Percentiles rank a stretch among this genome's conserved stretches.
phyloP scores from a whole-genome alignment of 345 rosid genomes.

The Geranium brycei region DNA sequence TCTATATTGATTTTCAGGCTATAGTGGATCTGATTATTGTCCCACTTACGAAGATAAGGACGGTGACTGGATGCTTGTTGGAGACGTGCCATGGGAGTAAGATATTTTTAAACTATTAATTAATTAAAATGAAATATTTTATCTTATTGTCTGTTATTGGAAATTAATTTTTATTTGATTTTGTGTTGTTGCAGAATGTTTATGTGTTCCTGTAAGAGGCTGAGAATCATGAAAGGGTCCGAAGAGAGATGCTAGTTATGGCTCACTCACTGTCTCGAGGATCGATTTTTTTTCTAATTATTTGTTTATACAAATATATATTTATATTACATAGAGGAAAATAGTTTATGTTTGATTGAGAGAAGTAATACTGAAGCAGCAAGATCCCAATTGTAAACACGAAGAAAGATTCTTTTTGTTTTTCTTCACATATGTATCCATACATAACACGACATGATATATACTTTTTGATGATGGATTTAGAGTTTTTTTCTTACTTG shows the following conservation, averaged over 20 bases:
- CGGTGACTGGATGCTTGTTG: slow-evolving; percentile 83
- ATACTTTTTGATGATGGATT: too few relatives aligned
- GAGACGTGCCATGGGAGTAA: slow-evolving; percentile 75
- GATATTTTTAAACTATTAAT: background rate
- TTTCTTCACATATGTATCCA: too few relatives aligned
- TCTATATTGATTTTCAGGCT: slow-evolving; percentile 15
- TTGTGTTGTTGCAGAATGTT: background rate
- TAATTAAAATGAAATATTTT: too few relatives aligned
- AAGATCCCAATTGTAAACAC: too few relatives aligned
- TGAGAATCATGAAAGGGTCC: background rate
- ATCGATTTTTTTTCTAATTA: too few relatives aligned
- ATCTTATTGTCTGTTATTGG: background rate
- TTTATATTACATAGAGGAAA: too few relatives aligned
- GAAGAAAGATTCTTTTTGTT: too few relatives aligned
- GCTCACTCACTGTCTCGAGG: background rate
- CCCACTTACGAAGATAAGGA: slow-evolving; percentile 79
- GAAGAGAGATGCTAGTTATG: background rate
- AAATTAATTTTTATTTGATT: too few relatives aligned
- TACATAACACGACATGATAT: too few relatives aligned
- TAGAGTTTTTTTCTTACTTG: too few relatives aligned
- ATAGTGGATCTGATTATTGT: slow-evolving; percentile 48
- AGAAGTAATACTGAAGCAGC: background rate
- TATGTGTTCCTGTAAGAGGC: background rate
- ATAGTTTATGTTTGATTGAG: background rate
- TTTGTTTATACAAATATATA: too few relatives aligned